Conservation (phyloP, 2,329 filamentous ascomycete species). For the Paecilomyces sp. region DNA sequence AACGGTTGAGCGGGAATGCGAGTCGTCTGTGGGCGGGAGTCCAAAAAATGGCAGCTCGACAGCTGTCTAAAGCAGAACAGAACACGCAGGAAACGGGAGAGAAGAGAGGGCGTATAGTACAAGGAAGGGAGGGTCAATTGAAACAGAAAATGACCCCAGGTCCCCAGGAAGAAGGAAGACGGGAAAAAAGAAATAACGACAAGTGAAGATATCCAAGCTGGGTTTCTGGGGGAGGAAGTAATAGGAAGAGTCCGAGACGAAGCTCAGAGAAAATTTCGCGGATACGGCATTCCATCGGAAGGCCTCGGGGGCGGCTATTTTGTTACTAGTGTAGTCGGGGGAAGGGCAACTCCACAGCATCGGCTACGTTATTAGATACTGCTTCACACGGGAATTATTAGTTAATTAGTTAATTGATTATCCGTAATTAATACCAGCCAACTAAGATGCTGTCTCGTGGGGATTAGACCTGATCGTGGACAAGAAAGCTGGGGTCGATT, state of each 20-base stretch:
- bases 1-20: constrained; percentile 5
- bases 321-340: constrained; percentile 12
- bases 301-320: constrained; percentile 20
- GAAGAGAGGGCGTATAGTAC: constrained; percentile 3
- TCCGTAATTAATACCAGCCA: no score
- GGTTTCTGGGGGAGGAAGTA: constrained; percentile 3
- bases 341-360: constrained; percentile 9
- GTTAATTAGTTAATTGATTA: no score
- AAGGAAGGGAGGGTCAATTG: constrained; percentile 4
- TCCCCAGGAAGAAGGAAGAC: constrained; percentile 7
- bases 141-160: constrained; percentile 2
- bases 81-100: constrained; percentile 5
- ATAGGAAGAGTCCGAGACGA: constrained; percentile 14
- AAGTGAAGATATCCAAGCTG: constrained; percentile 18
- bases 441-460: neutral
- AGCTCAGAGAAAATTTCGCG: constrained; percentile 35
- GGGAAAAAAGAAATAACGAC: constrained; percentile 10
- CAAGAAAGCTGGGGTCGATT: neutral
- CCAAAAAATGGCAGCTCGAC: constrained; percentile 5
- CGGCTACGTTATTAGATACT: neutral
- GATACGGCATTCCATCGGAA: constrained; percentile 34
- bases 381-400: no score
- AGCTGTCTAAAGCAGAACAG: constrained; percentile 11
- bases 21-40: neutral
- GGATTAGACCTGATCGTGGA: neutral